Percentiles rank a stretch among this genome's conserved stretches.
Evolutionary conservation across 345 rosid species (phyloP).

Genomic region (Combretum micranthum): DNA sequence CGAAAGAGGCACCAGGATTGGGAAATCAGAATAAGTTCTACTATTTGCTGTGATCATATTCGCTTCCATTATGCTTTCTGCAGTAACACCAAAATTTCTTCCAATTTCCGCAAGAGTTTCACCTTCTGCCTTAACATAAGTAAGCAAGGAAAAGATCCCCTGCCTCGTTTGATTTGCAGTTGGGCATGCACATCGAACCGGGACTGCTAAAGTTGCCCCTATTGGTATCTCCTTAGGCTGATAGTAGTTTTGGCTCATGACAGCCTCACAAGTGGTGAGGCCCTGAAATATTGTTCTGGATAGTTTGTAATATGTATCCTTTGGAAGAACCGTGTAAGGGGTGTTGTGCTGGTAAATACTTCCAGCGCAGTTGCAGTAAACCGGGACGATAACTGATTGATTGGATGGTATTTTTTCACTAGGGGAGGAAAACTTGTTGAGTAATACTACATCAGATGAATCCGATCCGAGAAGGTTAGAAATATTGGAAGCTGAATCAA

Average conservation of each 20-base stretch:
- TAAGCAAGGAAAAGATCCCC: conserved; percentile 33
- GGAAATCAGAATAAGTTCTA: conserved; percentile 37
- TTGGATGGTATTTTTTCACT: not conserved
- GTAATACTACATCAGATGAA: conserved; percentile 7
- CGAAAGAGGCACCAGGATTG: conserved; percentile 55
- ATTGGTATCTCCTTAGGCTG: not conserved
- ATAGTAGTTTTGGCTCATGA: conserved; percentile 6
- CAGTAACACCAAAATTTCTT: conserved; percentile 21
- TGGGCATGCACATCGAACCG: conserved; percentile 16
- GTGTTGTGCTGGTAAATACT: conserved; percentile 16
- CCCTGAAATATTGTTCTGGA: conserved; percentile 13
- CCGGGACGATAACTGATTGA: conserved; percentile 17
- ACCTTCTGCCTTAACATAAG: conserved; percentile 36
- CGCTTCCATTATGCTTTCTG: conserved; percentile 28
- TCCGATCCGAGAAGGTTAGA: conserved; percentile 26
- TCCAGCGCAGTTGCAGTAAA: conserved; percentile 24
- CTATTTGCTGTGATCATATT: conserved; percentile 26
- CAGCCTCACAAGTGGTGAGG: conserved; percentile 14
- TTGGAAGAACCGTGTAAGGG: not conserved
- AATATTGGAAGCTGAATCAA: conserved; percentile 14
- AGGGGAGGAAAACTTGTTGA: conserved; percentile 12
- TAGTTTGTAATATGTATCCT: not conserved
- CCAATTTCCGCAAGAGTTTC: conserved; percentile 42
- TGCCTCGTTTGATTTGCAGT: conserved; percentile 35
- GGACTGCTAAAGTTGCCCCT: conserved; percentile 17